Conservation (phyloP, 305 asterid species). For the Fraxinus platypoda region DNA sequence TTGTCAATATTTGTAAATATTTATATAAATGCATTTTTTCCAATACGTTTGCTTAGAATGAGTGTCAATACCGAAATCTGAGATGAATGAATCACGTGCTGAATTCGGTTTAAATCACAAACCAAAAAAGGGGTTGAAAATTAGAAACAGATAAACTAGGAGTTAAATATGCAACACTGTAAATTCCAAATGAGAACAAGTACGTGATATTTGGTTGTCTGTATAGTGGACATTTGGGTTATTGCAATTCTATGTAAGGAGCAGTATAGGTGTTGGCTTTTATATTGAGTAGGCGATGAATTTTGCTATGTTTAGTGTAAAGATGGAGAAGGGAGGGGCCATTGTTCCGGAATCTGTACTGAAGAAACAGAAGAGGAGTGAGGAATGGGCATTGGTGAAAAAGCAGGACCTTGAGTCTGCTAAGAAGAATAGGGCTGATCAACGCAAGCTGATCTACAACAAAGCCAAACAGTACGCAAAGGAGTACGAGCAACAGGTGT, state of each 20-base stretch:
- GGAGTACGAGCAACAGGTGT: constrained; percentile 62
- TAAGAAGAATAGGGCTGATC: constrained; percentile 55
- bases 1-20: background rate
- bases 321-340: constrained; percentile 45
- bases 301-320: background rate
- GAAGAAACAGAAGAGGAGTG: constrained; percentile 72
- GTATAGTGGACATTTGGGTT: background rate
- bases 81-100: background rate
- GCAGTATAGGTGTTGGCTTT: background rate
- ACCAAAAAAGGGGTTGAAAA: background rate
- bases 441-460: constrained; percentile 60
- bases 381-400: constrained; percentile 70
- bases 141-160: background rate
- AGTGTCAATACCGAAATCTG: background rate
- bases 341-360: constrained; percentile 63
- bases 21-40: background rate
- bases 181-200: background rate
- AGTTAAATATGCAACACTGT: background rate
- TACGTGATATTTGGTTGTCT: no score
- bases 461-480: constrained; percentile 57
- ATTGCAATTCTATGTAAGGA: background rate
- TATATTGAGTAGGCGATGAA: background rate
- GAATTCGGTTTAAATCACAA: background rate
- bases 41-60: background rate
- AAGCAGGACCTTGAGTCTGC: constrained; percentile 46